Evolutionary conservation across 768 basidiomycete genomes (phyloP), one percentile per base, ranked within the genome.

Genomic region (Cantharellus anzutake): DNA sequence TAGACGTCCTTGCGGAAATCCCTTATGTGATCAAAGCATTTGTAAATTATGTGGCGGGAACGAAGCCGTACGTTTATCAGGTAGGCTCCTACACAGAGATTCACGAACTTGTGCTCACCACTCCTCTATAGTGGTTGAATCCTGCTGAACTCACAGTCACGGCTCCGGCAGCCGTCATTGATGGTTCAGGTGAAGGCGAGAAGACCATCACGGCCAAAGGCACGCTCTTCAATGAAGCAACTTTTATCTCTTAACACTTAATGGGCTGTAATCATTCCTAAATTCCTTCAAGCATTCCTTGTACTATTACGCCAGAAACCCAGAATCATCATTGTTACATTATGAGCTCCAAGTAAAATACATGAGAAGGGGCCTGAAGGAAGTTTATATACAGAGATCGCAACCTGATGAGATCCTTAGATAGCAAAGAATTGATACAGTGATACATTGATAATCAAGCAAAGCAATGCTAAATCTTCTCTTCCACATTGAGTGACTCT

Each of bases 51-150:
- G 91, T 91, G 42, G 82, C 92, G 42, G 86, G 89, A 44, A 90
- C 88, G 29, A 92, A 93, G 70, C 94, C 91, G 0, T 93, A 82
- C 69, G 86, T 94, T 69, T 96, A 94, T 71, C 89, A 93, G 79
- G 91, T 85, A 58, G 59, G 80, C 72, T 44, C 37, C 38, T 37
- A n/a, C 16, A 42, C 58, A 5, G 34, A 5, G 60, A 5, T 20
- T 37, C 7, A 29, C 4, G 48, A 37, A 16, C 16, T 3, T n/a
- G 29, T 60, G 42, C 3, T 48, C 44, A 52, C 61, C 16, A 41
- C 56, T 48, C 29, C 34, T 11, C 38, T 37, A 5, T 63, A 84
- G 81, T 83, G 77, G 75, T 71, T 75, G 65, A 83, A 82, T 68
- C 73, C 74, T 1, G 72, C 70, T n/a, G 78, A 73, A 60, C 69